Percentiles rank a stretch among this genome's conserved stretches.
Conservation (phyloP, 768 basidiomycete species). For the Cytidiella melzeri region DNA sequence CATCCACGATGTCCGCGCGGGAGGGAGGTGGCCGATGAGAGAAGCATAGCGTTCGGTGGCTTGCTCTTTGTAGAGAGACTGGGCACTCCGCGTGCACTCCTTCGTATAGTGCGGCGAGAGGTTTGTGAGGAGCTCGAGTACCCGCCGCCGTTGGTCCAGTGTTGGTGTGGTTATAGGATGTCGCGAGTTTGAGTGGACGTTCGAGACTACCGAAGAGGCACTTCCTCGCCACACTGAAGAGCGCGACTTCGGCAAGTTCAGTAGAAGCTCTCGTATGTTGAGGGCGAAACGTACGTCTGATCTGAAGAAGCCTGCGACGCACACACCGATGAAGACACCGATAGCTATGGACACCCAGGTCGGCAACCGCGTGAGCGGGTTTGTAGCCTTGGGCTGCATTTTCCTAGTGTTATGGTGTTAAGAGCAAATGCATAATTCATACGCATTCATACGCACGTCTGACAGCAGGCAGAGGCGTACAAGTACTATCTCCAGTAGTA, state of each 20-base stretch:
- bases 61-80: slow-evolving; percentile 81
- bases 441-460: not conserved
- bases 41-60: slow-evolving; percentile 79
- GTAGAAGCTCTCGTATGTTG: not conserved
- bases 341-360: slow-evolving; percentile 25
- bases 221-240: slow-evolving; percentile 48
- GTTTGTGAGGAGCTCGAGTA: slow-evolving; percentile 81
- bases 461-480: no score
- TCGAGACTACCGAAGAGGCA: slow-evolving; percentile 41
- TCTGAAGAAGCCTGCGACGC: slow-evolving; percentile 21
- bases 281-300: slow-evolving; percentile 15
- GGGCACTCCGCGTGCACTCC: slow-evolving; percentile 81
- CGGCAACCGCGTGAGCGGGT: slow-evolving; percentile 22
- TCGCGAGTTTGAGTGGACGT: slow-evolving; percentile 38
- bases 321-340: slow-evolving; percentile 23
- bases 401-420: not conserved
- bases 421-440: not conserved
- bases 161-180: slow-evolving; percentile 73
- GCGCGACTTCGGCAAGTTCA: no score
- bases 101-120: slow-evolving; percentile 90
- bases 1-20: slow-evolving; percentile 55
- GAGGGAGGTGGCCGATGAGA: slow-evolving; percentile 72
- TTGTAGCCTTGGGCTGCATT: slow-evolving; percentile 23
- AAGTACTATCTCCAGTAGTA: not conserved
- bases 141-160: slow-evolving; percentile 74